These are phyloP conservation scores for Tetrahymena malaccensis DNA, from an alignment of 73 alveolate genomes.

Conservation along the genomic window DNA sequence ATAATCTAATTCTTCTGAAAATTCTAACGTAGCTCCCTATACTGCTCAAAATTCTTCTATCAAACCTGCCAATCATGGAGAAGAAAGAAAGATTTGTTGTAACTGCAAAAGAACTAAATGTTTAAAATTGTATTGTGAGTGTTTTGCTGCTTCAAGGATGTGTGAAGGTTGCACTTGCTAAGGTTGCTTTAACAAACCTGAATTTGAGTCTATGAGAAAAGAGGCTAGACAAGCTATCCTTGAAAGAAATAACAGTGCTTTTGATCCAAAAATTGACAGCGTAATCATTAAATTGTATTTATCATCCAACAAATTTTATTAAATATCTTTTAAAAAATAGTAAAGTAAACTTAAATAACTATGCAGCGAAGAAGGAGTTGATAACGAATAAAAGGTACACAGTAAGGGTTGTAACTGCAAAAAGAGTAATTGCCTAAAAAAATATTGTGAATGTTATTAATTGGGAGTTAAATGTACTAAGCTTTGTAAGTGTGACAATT, in stretches of 20 bases:
- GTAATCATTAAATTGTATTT: neutral
- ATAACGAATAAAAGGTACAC: neutral
- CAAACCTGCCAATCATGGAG: neutral
- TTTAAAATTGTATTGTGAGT: slow-evolving; percentile 90
- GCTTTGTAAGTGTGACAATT: slow-evolving; percentile 85
- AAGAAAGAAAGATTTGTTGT: slow-evolving; percentile 36
- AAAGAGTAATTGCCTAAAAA: slow-evolving; percentile 86
- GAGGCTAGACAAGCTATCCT: slow-evolving; percentile 65
- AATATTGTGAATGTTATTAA: slow-evolving; percentile 94
- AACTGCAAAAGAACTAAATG: slow-evolving; percentile 92
- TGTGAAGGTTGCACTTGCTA: slow-evolving; percentile 87
- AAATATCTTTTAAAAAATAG: neutral
- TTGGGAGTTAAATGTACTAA: slow-evolving; percentile 81
- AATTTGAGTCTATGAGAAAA: slow-evolving; percentile 71
- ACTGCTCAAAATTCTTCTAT: neutral
- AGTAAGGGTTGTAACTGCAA: slow-evolving; percentile 92
- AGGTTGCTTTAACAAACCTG: slow-evolving; percentile 83
- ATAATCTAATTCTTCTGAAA: neutral
- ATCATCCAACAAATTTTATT: neutral
- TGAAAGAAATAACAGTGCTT: slow-evolving; percentile 91
- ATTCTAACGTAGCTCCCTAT: neutral
- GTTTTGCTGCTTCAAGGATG: slow-evolving; percentile 87
- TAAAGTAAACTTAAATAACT: neutral
- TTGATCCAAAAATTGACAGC: slow-evolving; percentile 63
- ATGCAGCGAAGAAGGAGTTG: slow-evolving; percentile 30